Evolutionary conservation across 2,329 filamentous ascomycete genomes (phyloP).

Genomic region (Boeremia lycopersici): DNA sequence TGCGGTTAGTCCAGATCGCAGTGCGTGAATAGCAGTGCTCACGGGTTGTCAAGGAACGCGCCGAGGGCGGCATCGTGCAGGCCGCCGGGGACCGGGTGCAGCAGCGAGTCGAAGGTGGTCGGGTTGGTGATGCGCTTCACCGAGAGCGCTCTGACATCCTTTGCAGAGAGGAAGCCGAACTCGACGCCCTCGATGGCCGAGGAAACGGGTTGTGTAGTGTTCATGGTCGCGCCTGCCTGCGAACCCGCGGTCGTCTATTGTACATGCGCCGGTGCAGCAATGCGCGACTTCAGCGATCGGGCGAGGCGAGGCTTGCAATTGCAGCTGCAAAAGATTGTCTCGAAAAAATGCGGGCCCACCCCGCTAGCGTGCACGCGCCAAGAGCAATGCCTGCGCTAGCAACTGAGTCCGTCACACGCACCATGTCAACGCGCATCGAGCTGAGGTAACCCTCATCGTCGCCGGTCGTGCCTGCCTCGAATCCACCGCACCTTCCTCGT

Average conservation of each 20-base stretch:
- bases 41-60: slow-evolving; percentile 84
- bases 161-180: slow-evolving; percentile 81
- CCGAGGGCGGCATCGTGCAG: slow-evolving; percentile 92
- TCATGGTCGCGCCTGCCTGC: slow-evolving; percentile 41
- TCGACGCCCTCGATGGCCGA: slow-evolving; percentile 86
- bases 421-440: background rate
- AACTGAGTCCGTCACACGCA: background rate
- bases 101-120: slow-evolving; percentile 88
- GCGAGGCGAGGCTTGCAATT: slow-evolving; percentile 37
- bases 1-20: background rate
- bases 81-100: slow-evolving; percentile 88
- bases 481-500: slow-evolving; percentile 2
- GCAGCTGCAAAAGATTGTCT: slow-evolving; percentile 36
- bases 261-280: slow-evolving; percentile 15
- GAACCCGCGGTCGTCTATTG: slow-evolving; percentile 7
- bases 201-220: slow-evolving; percentile 72
- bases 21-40: background rate
- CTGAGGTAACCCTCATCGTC: background rate
- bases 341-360: slow-evolving; percentile 33
- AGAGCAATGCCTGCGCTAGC: background rate
- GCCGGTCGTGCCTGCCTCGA: slow-evolving; percentile 1
- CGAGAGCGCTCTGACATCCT: slow-evolving; percentile 86
- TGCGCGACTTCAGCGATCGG: slow-evolving; percentile 1
- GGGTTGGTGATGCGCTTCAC: slow-evolving; percentile 94
- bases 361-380: slow-evolving; percentile 19